Conservation (phyloP, 1,139 yeast genomes). For the Pichia sp. region DNA sequence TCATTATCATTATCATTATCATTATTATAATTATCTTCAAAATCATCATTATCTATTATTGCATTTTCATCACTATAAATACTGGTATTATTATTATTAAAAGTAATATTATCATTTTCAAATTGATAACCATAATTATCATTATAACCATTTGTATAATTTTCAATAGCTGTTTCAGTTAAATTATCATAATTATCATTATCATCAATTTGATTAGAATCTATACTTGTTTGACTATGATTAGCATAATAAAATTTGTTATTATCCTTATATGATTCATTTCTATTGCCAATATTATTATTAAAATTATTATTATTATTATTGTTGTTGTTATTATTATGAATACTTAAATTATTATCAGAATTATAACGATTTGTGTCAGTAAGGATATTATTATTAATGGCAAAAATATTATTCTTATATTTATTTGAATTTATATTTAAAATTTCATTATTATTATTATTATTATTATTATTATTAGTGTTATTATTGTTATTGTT, state of each 20-base stretch:
- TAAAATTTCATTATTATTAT: background rate
- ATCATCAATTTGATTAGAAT: background rate
- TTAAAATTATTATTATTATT: background rate
- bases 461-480: background rate
- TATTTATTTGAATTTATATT: background rate
- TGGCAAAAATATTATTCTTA: background rate
- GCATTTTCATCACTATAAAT: conserved; percentile 12
- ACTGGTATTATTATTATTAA: background rate
- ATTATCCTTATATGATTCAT: background rate
- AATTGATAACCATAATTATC: conserved; percentile 3
- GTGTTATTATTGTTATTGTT: background rate
- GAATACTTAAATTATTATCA: too few relatives aligned
- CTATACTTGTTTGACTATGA: conserved; percentile 1
- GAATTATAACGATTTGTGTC: background rate
- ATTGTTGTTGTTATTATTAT: background rate
- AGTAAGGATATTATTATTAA: background rate
- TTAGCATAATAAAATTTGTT: background rate
- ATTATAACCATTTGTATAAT: background rate
- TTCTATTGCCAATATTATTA: background rate
- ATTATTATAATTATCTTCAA: background rate
- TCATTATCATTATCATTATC: background rate
- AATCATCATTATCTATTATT: too few relatives aligned
- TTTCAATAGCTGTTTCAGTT: background rate
- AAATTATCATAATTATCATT: conserved; percentile 10
- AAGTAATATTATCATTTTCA: too few relatives aligned